phyloP scores from a whole-genome alignment of 257 asterid genomes.

The Solanum acaule region DNA sequence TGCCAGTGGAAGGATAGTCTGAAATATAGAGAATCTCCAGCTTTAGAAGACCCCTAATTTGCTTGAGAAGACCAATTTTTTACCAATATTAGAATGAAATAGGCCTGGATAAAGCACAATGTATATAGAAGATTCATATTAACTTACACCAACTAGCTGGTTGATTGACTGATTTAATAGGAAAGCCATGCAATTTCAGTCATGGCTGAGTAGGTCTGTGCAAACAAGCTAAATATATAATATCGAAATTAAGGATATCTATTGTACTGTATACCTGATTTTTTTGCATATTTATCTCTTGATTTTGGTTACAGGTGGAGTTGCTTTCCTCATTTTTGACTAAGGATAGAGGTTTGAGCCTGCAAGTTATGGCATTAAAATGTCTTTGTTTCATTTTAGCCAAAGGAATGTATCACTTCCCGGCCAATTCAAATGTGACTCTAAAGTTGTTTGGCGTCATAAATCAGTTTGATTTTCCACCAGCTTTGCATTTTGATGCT shows the following conservation, averaged over 20 bases:
- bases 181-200: background rate
- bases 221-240: background rate
- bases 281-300: constrained; percentile 1
- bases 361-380: constrained; percentile 52
- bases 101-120: background rate
- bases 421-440: constrained; percentile 23
- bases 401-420: constrained; percentile 33
- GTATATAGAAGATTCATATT: background rate
- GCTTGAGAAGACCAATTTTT: background rate
- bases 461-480: constrained; percentile 34
- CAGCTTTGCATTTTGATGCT: constrained; percentile 43
- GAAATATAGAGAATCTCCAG: background rate
- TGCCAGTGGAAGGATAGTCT: background rate
- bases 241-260: background rate
- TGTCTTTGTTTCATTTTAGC: constrained; percentile 42
- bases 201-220: background rate
- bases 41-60: background rate
- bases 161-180: background rate
- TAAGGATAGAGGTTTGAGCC: constrained; percentile 36
- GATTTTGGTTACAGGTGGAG: constrained; percentile 39
- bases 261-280: background rate
- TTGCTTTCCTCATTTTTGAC: constrained; percentile 43
- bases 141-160: background rate
- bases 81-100: background rate
- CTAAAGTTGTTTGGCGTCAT: constrained; percentile 36